Evolutionary conservation across 2,329 filamentous ascomycete genomes (phyloP), one percentile per base, ranked within the genome.

Genomic region (Stachybotrys chlorohalonatus): DNA sequence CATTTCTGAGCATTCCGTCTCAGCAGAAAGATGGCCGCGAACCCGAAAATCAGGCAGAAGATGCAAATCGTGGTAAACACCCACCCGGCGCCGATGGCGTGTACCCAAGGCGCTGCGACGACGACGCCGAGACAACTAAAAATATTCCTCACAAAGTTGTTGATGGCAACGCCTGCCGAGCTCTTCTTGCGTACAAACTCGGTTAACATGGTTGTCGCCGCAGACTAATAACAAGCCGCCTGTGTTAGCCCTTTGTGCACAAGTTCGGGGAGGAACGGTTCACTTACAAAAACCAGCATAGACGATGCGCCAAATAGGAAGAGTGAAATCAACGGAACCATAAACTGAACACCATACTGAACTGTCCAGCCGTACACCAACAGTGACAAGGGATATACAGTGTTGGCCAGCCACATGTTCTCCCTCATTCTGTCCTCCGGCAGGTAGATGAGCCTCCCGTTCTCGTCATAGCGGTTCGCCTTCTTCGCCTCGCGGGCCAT

Each of bases 361-460:
- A 81, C 78, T 0, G 83, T 80, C 89, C 90, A 95, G 5, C 90
- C 90, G 65, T 89, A 94, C 75, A 85, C 84, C 31, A 94, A 74
- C 56, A 94, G 68, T 0, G 84, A 85, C 0, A 76, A 75, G 0
- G 90, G 90, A 61, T 87, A 92, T 49, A 92, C 61, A 4, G 83
- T 74, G 1, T 85, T 85, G 3, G 86, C 86, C 1, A 92, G 69
- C 86, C 86, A 93, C 3, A 87, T 86, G 65, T 95, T 94, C 65
- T 93, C 87, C 48, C 85, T 78, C 82, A 94, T 89, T 11, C 90
- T 81, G 67, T 95, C 90, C 70, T 94, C 90, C 0, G 90, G 90
- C 2, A 83, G 75, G 63, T 83, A 87, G 9, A 89, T 72, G 17
- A 90, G 73, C 56, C 78, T 80, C 13, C 88, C 89, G 45, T 81